Base-by-base conservation (phyloP, 768 basidiomycete genomes). In the Termitomyces sp. region DNA sequence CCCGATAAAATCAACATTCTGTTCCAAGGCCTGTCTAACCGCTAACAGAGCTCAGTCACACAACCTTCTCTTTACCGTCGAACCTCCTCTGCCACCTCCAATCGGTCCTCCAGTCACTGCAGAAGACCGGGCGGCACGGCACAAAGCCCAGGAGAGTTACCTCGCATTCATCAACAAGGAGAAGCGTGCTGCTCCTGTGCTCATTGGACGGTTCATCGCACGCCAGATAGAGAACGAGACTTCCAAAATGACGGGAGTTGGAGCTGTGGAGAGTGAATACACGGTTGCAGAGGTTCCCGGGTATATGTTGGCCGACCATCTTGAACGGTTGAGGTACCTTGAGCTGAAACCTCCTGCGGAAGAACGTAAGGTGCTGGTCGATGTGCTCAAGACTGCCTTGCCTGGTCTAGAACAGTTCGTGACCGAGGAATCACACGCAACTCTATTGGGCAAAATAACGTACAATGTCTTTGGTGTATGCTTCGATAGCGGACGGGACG, bases 401-500 rank as follows among this genome's bases (percentile, higher is more conserved):
- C 86, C 85, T 11, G 90, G 89, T 18, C 65, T 93, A 56, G 88
- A 91, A 59, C 77, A 84, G 52, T 85, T 89, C 53, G 71, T 90
- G 25, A 80, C 81, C 3, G 80, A 83, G 25, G 85, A 89, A 36
- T 75, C 82, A 22, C 80, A 89, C 57, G 72, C 79, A 10, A 74
- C 75, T 16, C 76, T 88, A 45, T 66, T 81, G 38, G 88, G 88
- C 16, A 90, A 84, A 67, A 84, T 93, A 75, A 70, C 75, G 3
- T 92, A 91, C 69, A 93, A 93, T 60, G 77, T 83, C 3, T 88
- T 83, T 63, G 91, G 91, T 53, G 82, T 94, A 47, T 83, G 75
- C 66, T 86, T 76, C 60, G 77, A 72, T 50, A 80, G 76, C 29
- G 90, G 89, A 18, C 76, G 91, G 27, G 79, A 83, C 56, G 82